Evolutionary conservation across 352 stramenopile genomes (phyloP), one percentile per base, ranked within the genome.

Genomic region (Blastocystis sp.): DNA sequence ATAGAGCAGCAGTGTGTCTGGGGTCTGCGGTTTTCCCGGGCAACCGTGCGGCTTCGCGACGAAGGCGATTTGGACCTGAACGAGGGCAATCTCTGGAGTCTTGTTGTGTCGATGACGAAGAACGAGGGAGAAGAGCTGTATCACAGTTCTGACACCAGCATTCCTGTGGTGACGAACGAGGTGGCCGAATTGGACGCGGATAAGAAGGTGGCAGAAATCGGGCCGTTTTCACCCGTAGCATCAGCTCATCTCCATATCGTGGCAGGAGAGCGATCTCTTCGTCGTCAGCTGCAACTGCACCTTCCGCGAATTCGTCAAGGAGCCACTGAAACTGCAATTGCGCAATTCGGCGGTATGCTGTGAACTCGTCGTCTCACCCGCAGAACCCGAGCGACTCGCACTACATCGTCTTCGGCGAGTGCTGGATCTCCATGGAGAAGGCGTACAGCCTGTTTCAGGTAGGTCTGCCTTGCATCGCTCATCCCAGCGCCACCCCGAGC

Each of bases 381-480:
- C 21, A 88, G 67, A 60, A 89, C 33, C 16, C 62, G 21, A 39
- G 45, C 41, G 51, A 74, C 45, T 50, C 59, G n/a, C 33, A 65
- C 29, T 77, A 50, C 35, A 19, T 71, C 10, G n/a, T 80, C 12
- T 51, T 89, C 26, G 79, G 79, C 31, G 79, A 89, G 31, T 89
- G 79, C 60, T 89, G 79, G 79, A 66, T 89, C 26, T 80, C 63
- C 6, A 29, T 89, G 21, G 79, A 89, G 67, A 77, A 80, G 29
- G 79, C 79, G 6, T 89, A 89, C 55, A 69, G 39, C 13, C 65
- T 89, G 13, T 89, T 80, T 39, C 63, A 77, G n/a, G 79, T 89
- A 79, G 3, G 16, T 3, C 16, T 60, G 51, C 19, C 2, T n/a
- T 26, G 29, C 2, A 21, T 21, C 1, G 2, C n/a, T 35, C 41